These are phyloP conservation scores for Phytopythium chamaehyphon DNA, from an alignment of 352 stramenopile species.

Conservation along the genomic window DNA sequence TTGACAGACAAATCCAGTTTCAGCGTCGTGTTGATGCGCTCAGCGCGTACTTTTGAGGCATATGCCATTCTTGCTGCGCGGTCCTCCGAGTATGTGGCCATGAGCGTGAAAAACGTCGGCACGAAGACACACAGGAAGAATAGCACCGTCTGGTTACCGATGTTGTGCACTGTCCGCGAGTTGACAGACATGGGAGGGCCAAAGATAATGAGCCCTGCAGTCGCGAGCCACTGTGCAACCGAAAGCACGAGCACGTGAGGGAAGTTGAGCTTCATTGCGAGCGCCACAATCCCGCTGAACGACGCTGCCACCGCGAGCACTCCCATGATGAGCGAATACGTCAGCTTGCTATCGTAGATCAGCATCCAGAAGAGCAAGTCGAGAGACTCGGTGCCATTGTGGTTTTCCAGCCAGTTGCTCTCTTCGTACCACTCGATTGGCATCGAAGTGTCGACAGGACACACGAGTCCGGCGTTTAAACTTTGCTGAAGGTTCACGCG, in stretches of 20 bases:
- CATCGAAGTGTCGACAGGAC: conserved; percentile 32
- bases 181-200: conserved; percentile 50
- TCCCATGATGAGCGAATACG: conserved; percentile 59
- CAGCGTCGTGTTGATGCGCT: conserved; percentile 79
- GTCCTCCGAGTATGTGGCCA: conserved; percentile 77
- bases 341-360: conserved; percentile 59
- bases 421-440: conserved; percentile 41
- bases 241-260: conserved; percentile 59
- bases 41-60: conserved; percentile 63
- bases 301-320: conserved; percentile 55
- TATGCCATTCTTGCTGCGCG: conserved; percentile 64
- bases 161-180: conserved; percentile 28
- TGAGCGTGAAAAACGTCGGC: conserved; percentile 55
- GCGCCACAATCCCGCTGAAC: conserved; percentile 59
- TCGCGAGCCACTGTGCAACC: conserved; percentile 51
- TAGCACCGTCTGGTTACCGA: conserved; percentile 50
- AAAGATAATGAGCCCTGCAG: conserved; percentile 42
- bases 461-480: conserved; percentile 36
- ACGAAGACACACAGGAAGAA: conserved; percentile 64
- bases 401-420: conserved; percentile 26
- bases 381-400: conserved; percentile 28
- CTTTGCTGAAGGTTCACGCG: conserved; percentile 35
- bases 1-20: conserved; percentile 78
- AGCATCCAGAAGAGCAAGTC: conserved; percentile 56
- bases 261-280: conserved; percentile 78